Evolutionary conservation across 2,329 filamentous ascomycete species (phyloP).

Genomic region (Penicillium sp.): DNA sequence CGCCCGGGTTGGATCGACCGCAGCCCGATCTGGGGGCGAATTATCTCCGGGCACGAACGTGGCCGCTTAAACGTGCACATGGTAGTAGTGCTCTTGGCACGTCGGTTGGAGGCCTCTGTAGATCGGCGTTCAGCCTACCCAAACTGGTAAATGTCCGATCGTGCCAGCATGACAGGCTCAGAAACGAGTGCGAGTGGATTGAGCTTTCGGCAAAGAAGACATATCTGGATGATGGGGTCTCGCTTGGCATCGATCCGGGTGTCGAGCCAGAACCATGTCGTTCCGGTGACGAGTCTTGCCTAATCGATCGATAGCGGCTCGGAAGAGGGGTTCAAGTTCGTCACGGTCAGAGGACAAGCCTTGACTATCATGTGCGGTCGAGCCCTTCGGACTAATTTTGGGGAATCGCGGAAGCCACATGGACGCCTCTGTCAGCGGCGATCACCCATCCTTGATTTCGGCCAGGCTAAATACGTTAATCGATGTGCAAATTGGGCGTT

Average conservation of each 20-base stretch:
- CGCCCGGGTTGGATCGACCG: not conserved
- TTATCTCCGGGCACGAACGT: not conserved
- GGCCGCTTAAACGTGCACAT: not conserved
- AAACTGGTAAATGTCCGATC: not conserved
- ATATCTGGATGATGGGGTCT: not conserved
- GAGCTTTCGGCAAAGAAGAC: not conserved
- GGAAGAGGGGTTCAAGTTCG: not conserved
- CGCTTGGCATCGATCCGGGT: not conserved
- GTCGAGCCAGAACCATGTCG: not conserved
- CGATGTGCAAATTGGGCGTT: not conserved
- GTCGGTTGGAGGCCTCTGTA: not conserved
- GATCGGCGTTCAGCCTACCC: not conserved
- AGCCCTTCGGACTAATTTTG: not conserved
- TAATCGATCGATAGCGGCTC: not conserved
- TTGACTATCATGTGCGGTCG: not conserved
- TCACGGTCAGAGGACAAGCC: not conserved
- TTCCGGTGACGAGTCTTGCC: not conserved
- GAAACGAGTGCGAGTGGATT: not conserved
- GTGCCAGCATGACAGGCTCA: too few species aligned
- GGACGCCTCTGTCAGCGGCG: conserved; percentile 2
- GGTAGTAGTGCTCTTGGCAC: not conserved
- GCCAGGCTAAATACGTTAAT: not conserved
- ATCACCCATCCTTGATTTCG: conserved; percentile 2
- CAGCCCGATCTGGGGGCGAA: not conserved
- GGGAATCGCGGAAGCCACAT: not conserved